phyloP scores from a whole-genome alignment of 2,329 filamentous ascomycete genomes.

The Byssochlamys sp. region DNA sequence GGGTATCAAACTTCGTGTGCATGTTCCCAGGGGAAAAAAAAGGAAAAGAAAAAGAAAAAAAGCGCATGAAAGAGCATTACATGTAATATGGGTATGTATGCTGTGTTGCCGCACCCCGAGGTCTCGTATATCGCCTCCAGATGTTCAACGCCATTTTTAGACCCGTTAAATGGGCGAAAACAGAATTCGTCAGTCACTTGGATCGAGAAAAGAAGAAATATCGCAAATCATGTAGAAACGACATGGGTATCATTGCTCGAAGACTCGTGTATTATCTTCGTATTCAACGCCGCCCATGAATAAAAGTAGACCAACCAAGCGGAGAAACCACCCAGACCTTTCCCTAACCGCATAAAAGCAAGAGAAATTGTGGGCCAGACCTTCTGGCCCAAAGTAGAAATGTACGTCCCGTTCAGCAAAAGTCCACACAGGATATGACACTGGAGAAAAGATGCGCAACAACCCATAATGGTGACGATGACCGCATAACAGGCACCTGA shows the following conservation, averaged over 20 bases:
- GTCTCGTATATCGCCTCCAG: constrained; percentile 16
- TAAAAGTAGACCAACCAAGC: constrained; percentile 3
- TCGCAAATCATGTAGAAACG: constrained; percentile 11
- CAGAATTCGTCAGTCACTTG: background rate
- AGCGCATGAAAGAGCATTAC: constrained; percentile 8
- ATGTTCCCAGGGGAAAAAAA: constrained; percentile 12
- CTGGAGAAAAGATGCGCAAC: background rate
- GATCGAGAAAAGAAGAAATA: constrained; percentile 6
- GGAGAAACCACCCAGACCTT: constrained; percentile 1
- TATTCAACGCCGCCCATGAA: constrained; percentile 22
- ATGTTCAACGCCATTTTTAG: constrained; percentile 1
- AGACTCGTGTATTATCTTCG: constrained; percentile 34
- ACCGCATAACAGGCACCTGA: background rate
- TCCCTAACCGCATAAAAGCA: background rate
- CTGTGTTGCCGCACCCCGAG: constrained; percentile 7
- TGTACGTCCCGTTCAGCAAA: background rate
- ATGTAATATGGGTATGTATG: constrained; percentile 8
- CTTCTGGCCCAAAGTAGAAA: background rate
- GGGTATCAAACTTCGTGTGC: constrained; percentile 22
- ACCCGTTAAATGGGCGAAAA: constrained; percentile 4
- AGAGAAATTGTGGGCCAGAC: constrained; percentile 1
- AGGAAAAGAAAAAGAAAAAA: constrained; percentile 8
- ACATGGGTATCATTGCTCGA: constrained; percentile 33
- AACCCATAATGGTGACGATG: background rate
- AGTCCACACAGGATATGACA: background rate